Percentiles rank a stretch among this genome's conserved stretches.
Evolutionary conservation across 805 yeast species (phyloP).

Genomic region (Wickerhamiella australiensis): DNA sequence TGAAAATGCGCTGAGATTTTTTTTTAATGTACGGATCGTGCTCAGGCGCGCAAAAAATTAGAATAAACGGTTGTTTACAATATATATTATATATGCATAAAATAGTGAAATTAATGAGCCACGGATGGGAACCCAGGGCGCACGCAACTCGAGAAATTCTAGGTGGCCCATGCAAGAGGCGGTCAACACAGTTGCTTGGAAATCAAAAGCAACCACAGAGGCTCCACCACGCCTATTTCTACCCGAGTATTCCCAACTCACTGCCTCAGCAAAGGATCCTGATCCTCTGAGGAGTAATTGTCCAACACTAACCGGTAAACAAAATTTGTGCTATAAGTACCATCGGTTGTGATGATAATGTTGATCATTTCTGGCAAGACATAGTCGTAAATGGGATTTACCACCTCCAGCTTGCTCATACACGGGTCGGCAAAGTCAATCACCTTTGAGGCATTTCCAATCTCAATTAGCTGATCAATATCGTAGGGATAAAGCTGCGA

Average conservation of each 20-base stretch:
- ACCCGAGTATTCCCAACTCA: too few species aligned
- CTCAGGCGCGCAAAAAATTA: not conserved
- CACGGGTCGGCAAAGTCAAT: slow-evolving; percentile 60
- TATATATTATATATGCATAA: slow-evolving; percentile 34
- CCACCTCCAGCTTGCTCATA: slow-evolving; percentile 62
- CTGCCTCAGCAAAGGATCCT: slow-evolving; percentile 12
- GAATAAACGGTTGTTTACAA: not conserved
- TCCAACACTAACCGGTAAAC: slow-evolving; percentile 91
- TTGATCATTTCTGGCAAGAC: slow-evolving; percentile 90
- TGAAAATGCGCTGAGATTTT: too few species aligned
- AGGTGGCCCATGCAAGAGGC: too few species aligned
- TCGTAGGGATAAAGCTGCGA: slow-evolving; percentile 89
- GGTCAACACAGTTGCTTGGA: too few species aligned
- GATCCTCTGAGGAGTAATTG: slow-evolving; percentile 77
- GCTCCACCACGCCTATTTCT: too few species aligned
- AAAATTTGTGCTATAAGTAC: slow-evolving; percentile 94
- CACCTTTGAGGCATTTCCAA: slow-evolving; percentile 87
- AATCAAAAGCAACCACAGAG: too few species aligned
- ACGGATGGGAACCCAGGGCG: too few species aligned
- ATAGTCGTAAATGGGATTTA: slow-evolving; percentile 84
- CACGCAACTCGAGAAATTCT: not conserved
- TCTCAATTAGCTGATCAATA: slow-evolving; percentile 70
- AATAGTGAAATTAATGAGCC: not conserved
- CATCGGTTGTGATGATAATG: slow-evolving; percentile 86
- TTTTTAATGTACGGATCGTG: too few species aligned